A percentile compares a stretch with the other conserved stretches of the same genome.
Evolutionary conservation across 2,329 filamentous ascomycete genomes (phyloP).

Genomic region (Lecanicillium sp.): DNA sequence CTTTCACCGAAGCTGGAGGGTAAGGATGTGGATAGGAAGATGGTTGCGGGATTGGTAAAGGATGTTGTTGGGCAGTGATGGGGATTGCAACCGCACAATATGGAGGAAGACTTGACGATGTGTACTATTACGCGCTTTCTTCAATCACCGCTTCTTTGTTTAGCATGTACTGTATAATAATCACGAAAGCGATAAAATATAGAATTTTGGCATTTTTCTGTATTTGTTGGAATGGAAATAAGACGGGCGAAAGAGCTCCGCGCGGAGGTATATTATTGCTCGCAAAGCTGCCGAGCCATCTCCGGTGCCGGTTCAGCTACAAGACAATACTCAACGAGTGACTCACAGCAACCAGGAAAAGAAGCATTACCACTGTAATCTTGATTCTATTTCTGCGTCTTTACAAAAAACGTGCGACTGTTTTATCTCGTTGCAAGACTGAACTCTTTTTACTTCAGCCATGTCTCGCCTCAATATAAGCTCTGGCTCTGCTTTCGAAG

Average conservation of each 20-base stretch:
- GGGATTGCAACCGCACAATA: not conserved
- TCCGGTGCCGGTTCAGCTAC: too few species aligned
- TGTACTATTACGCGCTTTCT: not conserved
- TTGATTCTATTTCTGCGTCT: too few species aligned
- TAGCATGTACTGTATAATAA: not conserved
- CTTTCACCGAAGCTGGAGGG: conserved; percentile 49
- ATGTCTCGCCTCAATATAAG: conserved; percentile 33
- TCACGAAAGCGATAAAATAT: too few species aligned
- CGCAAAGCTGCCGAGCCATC: not conserved
- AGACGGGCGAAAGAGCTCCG: not conserved
- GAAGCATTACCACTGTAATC: too few species aligned
- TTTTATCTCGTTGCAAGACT: not conserved
- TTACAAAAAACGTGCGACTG: too few species aligned
- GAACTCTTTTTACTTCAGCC: conserved; percentile 6
- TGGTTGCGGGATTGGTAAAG: conserved; percentile 54
- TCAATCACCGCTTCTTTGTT: not conserved
- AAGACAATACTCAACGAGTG: too few species aligned
- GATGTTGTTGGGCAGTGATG: conserved; percentile 20
- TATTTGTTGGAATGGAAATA: not conserved
- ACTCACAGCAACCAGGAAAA: too few species aligned
- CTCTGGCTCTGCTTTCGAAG: conserved; percentile 43
- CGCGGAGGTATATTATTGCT: not conserved
- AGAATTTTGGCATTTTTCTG: not conserved
- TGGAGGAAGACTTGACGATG: not conserved
- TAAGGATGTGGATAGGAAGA: conserved; percentile 54